Percentiles rank a stretch among this genome's conserved stretches.
Evolutionary conservation across 768 basidiomycete genomes (phyloP).

Genomic region (Kwoniella dendrophila): DNA sequence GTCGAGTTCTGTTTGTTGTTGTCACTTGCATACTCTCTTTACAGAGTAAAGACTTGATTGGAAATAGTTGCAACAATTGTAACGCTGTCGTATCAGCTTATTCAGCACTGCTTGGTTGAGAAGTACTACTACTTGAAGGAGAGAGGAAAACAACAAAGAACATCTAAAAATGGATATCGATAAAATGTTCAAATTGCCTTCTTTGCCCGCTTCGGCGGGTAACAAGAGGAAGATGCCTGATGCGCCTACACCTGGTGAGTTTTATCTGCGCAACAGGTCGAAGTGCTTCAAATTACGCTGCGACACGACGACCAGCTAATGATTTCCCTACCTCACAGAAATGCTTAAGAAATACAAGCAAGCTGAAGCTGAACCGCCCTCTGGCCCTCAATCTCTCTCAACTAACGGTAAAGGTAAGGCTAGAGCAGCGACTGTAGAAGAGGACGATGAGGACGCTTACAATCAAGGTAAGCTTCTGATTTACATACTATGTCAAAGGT

Average conservation of each 20-base stretch:
- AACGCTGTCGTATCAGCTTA: too few relatives aligned
- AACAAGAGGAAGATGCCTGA: constrained; percentile 46
- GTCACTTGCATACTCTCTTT: background rate
- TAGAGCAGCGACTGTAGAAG: constrained; percentile 57
- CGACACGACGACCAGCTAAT: too few relatives aligned
- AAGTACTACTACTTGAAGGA: too few relatives aligned
- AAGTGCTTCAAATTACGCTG: background rate
- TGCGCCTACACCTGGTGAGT: constrained; percentile 41
- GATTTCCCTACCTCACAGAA: constrained; percentile 17
- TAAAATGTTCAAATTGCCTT: constrained; percentile 54
- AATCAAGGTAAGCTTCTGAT: constrained; percentile 49
- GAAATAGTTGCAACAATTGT: background rate
- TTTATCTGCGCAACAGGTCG: background rate
- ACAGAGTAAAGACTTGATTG: background rate
- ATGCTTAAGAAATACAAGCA: constrained; percentile 42
- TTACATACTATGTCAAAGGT: too few relatives aligned
- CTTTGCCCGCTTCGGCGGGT: constrained; percentile 40
- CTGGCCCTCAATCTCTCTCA: background rate
- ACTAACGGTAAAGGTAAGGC: constrained; percentile 38
- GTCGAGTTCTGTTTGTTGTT: background rate
- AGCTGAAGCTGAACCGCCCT: constrained; percentile 18
- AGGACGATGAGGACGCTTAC: constrained; percentile 60
- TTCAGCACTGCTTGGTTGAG: too few relatives aligned
- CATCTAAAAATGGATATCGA: constrained; percentile 42
- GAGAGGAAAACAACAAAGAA: background rate